Evolutionary conservation across 257 asterid species (phyloP), one percentile per base, ranked within the genome.

Genomic region (Cordia subcordata): DNA sequence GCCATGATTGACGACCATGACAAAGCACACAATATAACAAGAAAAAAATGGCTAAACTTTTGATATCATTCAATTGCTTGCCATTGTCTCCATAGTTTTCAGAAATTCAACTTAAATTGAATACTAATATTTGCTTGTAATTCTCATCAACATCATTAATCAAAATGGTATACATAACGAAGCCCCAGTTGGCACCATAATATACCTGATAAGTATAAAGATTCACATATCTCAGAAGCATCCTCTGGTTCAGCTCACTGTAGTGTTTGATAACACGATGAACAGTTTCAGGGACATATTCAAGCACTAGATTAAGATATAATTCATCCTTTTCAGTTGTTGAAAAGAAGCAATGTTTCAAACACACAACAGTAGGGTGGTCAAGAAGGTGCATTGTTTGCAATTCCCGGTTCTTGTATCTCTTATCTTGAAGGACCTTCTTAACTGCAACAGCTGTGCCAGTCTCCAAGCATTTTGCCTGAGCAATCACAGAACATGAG

Each of bases 271-370:
- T 82, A 50, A 85, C 94, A 55, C 90, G 94, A 67, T 80, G 87
- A 70, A 85, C 79, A 58, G 87, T 85, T 82, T 85, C 94, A 52
- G 94, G 94, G 49, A 82, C 94, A 82, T 85, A 85, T 61, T 85
- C 94, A 47, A 85, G 90, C 39, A 85, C 94, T 78, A 85, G 72
- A 75, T 85, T 85, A 67, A 85, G 90, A 72, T 85, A 85, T 3
- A 85, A 76, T 49, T 85, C 94, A 65, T 85, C 94, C 74, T 80
- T n/a, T 82, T 85, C 90, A 45, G 94, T 85, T 74, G 94, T 85
- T 49, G 94, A 85, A 81, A 82, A 82, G 82, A 85, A 85, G 79
- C 90, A 82, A 69, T 82, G 94, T 75, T 82, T 82, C 73, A 85
- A 72, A 42, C 85, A 78, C 65, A 85, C 90, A 64, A 85, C 81